Conservation (phyloP, 1,284 basidiomycete species). For the Ustilago tritici region DNA sequence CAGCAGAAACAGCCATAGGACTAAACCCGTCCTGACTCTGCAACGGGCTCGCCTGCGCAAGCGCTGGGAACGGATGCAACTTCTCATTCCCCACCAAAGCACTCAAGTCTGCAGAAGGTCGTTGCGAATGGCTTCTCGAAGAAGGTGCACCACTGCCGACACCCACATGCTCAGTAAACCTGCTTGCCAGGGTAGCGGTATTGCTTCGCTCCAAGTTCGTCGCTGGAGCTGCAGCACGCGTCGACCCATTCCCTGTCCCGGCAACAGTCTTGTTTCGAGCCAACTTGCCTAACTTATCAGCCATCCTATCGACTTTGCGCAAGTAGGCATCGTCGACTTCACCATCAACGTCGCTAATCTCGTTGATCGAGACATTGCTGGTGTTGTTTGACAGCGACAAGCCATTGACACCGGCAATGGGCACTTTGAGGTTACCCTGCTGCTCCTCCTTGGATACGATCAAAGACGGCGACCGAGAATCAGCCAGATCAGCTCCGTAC, state of each 20-base stretch:
- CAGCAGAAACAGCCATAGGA: slow-evolving; percentile 19
- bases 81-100: slow-evolving; percentile 46
- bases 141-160: neutral
- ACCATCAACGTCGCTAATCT: slow-evolving; percentile 42
- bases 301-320: slow-evolving; percentile 48
- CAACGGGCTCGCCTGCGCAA: slow-evolving; percentile 30
- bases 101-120: slow-evolving; percentile 30
- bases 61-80: slow-evolving; percentile 56
- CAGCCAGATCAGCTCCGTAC: slow-evolving; percentile 30
- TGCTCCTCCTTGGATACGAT: slow-evolving; percentile 17
- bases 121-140: slow-evolving; percentile 20
- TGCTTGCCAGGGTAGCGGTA: slow-evolving; percentile 14
- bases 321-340: slow-evolving; percentile 47
- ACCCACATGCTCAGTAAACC: slow-evolving; percentile 31
- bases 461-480: slow-evolving; percentile 18
- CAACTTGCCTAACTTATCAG: slow-evolving; percentile 44
- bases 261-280: slow-evolving; percentile 23
- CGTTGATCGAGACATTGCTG: slow-evolving; percentile 33
- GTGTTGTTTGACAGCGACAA: slow-evolving; percentile 16
- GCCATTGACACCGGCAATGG: neutral
- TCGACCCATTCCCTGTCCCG: neutral
- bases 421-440: slow-evolving; percentile 12
- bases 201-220: slow-evolving; percentile 19
- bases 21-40: slow-evolving; percentile 31
- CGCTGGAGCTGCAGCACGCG: neutral